Percentiles rank a stretch among this genome's conserved stretches.
Evolutionary conservation across 371 early-diverging fungal genomes (phyloP).

Genomic region (Umbelopsis sp.): DNA sequence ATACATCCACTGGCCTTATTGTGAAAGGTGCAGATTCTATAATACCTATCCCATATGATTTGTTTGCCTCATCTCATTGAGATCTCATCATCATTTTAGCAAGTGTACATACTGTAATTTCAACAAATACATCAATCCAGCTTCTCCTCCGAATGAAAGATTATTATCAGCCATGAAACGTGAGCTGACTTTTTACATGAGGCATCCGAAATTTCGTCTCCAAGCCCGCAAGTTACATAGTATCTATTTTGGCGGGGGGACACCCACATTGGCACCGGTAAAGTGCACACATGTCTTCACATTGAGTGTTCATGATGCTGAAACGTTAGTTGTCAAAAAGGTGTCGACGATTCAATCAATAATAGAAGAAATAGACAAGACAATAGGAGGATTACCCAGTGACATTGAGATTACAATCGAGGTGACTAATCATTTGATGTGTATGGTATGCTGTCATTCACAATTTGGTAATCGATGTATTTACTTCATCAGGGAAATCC

Average conservation of each 20-base stretch:
- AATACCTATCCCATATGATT: neutral
- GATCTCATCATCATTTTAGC: conserved; percentile 28
- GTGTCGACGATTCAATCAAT: conserved; percentile 23
- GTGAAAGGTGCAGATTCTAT: conserved; percentile 57
- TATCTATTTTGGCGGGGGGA: conserved; percentile 78
- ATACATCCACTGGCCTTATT: conserved; percentile 89
- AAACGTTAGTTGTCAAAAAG: neutral
- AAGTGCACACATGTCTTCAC: neutral
- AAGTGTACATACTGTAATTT: conserved; percentile 89
- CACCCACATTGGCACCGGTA: conserved; percentile 32
- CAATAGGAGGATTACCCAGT: conserved; percentile 31
- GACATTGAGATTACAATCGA: conserved; percentile 68
- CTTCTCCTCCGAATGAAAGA: conserved; percentile 56
- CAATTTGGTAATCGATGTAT: neutral
- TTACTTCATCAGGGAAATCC: conserved; percentile 58
- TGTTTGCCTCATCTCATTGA: neutral
- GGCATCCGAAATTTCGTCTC: conserved; percentile 33
- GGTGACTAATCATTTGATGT: conserved; percentile 24
- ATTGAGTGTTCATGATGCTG: too few species aligned
- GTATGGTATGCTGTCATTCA: neutral
- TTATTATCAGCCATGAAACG: conserved; percentile 54
- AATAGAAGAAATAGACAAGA: conserved; percentile 40
- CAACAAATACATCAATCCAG: conserved; percentile 77
- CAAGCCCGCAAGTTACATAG: conserved; percentile 52
- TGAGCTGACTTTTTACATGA: conserved; percentile 53